Conservation (phyloP, 75 land plant genomes). For the Larix kaempferi region DNA sequence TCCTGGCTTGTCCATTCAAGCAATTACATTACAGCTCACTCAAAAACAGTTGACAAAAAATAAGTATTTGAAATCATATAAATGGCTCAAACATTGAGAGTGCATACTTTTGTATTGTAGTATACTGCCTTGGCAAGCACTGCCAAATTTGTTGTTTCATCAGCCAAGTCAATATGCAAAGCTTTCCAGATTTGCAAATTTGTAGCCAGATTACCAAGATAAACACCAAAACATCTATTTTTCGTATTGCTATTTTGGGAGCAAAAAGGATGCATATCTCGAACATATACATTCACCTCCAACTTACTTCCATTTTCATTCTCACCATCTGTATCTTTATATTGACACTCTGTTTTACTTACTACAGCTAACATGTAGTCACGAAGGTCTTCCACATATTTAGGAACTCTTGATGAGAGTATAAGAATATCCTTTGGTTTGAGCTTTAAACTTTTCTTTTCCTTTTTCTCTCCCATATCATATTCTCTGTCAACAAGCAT, state of each 20-base stretch:
- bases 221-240: conserved; percentile 27
- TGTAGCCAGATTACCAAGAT: conserved; percentile 32
- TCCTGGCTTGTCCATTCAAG: neutral
- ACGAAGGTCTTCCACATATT: neutral
- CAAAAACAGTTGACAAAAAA: neutral
- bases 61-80: neutral
- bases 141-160: conserved; percentile 14
- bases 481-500: neutral
- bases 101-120: conserved; percentile 14
- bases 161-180: conserved; percentile 7
- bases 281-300: neutral
- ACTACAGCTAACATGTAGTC: neutral
- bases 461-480: neutral
- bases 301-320: neutral
- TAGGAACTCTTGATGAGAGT: conserved; percentile 23
- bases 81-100: neutral
- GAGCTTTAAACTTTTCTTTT: neutral
- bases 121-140: conserved; percentile 24
- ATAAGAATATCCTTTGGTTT: conserved; percentile 38
- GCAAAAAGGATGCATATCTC: neutral
- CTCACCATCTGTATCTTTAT: neutral
- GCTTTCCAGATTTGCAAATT: conserved; percentile 52
- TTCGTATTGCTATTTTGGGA: neutral
- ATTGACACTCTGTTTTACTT: neutral
- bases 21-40: neutral